These are phyloP conservation scores for Talaromyces nanjingensis DNA, from an alignment of 495 filamentous ascomycete genomes.

Conservation along the genomic window DNA sequence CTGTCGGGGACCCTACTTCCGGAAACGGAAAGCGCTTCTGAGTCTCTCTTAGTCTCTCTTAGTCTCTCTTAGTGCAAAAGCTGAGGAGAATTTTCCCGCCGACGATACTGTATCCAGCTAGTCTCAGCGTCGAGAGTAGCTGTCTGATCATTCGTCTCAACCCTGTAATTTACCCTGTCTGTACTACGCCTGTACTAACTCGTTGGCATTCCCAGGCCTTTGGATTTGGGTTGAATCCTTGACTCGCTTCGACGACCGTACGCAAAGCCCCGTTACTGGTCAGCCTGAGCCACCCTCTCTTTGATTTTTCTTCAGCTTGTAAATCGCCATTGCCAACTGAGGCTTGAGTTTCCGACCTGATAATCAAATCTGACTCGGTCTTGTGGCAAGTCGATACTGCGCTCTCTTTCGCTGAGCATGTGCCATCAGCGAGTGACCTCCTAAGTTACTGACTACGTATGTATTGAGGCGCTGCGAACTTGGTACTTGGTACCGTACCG, in stretches of 20 bases:
- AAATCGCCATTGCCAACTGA: background rate
- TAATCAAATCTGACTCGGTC: background rate
- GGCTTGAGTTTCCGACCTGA: too few species aligned
- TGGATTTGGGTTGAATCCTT: background rate
- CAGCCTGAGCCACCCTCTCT: background rate
- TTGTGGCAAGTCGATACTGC: background rate
- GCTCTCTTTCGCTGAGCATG: background rate
- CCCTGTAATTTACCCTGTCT: background rate
- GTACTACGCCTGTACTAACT: background rate
- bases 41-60: too few species aligned
- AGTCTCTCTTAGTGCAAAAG: too few species aligned
- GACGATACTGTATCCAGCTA: too few species aligned
- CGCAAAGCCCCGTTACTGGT: background rate
- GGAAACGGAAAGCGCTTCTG: conserved; percentile 1
- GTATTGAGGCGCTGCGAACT: too few species aligned
- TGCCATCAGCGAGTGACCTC: too few species aligned
- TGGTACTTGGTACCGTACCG: background rate
- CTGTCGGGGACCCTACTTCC: background rate
- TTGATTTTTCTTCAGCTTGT: background rate
- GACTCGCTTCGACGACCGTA: background rate
- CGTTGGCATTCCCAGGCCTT: background rate
- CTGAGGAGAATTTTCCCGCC: too few species aligned
- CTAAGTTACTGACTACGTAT: too few species aligned
- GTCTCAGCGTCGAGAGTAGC: too few species aligned
- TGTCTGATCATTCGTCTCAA: background rate